Evolutionary conservation across 768 basidiomycete species (phyloP), one percentile per base, ranked within the genome.

Genomic region (Lentinus brumalis): DNA sequence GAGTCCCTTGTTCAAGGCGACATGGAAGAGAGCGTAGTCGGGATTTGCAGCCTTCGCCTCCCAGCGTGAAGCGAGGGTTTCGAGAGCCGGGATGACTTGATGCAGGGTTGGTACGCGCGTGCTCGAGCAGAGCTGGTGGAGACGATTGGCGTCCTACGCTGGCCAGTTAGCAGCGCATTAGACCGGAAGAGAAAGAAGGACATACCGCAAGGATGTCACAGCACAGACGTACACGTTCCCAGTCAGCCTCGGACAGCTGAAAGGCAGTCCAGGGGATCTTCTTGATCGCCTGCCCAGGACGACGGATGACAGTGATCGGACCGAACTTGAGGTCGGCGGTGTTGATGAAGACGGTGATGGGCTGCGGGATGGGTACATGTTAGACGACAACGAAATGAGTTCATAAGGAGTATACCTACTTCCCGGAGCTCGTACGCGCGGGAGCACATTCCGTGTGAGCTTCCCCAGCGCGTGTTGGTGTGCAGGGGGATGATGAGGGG

Each of bases 201-300:
- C 57, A 18, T 53, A 70, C 66, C 12, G 40, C 39, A 9, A 73
- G 56, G 21, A 72, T 64, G 4, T 38, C 18, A 5, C 4, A 16
- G 3, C 56, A 61, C 38, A 67, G 60, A 1, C 54, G 29, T 7
- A 73, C 60, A 0, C 53, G 32, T 3, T 49, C 57, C 73, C 73
- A 74, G 53, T 74, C 71, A 0, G 5, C 11, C 1, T 66, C 64
- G 1, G 31, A 44, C 11, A 73, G 39, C 5, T 57, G 59, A 39
- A 73, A 73, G 1, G 67, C 66, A 1, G 54, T 53, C 71, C 74
- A 74, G 1, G 62, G 70, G 15, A 75, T 71, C 15, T 72, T 59
- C 52, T 71, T 73, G 30, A 50, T 46, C 3, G 62, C 15, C 8
- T 5, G 5, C 5, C 32, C 32, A 10, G 53, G 16, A 5, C 61